Evolutionary conservation across 768 basidiomycete species (phyloP), one percentile per base, ranked within the genome.

Genomic region (Clavulina sp.): DNA sequence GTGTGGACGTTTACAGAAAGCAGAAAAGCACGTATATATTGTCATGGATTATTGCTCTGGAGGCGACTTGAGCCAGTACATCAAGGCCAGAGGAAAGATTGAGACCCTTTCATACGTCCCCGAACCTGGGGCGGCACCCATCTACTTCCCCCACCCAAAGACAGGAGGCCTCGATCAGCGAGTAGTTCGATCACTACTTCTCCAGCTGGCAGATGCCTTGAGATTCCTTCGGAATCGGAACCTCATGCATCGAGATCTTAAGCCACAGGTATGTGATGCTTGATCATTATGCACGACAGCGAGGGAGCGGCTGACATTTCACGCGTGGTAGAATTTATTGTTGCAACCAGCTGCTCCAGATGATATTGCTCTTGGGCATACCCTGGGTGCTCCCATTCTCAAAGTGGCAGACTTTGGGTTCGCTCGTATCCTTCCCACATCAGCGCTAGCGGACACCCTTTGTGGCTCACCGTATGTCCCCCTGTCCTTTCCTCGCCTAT

Each of bases 401-500:
- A 96, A 97, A 66, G 80, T 97, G 1, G 95, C 95, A 16, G 95
- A 97, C 65, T 99, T 99, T 63, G 95, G 95, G 0, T 99, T 99
- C 60, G 95, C 95, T 0, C 77, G 95, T 18, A 85, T 81, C 21
- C 69, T 99, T 1, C 91, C 92, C 0, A 84, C 81, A 31, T 78
- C 86, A 4, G 84, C 88, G 75, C 78, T 97, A 77, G 95, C 93
- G 18, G 95, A 97, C 66, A 99, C 95, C 3, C 70, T 99, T 1
- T 99, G 95, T 63, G 93, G 95, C 2, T 95, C 91, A 9, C 95
- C 93, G 81, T 92, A 62, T 66, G 87, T 75, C 21, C 21, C 30
- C 30, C 5, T 52, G 18, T 5, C 48, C 41, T 48, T 26, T 4
- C 4, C 44, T n/a, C 21, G 41, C n/a, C 43, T 5, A 28, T 49